A percentile compares a stretch with the other conserved stretches of the same genome.
Evolutionary conservation across 2,329 filamentous ascomycete genomes (phyloP).

Genomic region (Rhytidhysteron rufulum): DNA sequence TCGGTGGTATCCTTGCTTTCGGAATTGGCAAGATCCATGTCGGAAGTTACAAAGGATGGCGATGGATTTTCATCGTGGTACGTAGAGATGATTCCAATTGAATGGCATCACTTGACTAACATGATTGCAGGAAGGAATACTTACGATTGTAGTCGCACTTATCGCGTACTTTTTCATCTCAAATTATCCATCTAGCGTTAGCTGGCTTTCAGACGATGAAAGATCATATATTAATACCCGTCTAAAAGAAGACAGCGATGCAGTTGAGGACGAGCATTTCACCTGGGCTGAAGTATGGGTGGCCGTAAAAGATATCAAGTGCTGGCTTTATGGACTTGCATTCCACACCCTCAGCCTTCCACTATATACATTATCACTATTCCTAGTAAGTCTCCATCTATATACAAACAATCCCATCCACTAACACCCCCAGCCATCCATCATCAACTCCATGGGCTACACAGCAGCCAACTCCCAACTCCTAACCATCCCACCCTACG

Average conservation of each 20-base stretch:
- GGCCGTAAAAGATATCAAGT: conserved; percentile 50
- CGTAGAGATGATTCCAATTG: not conserved
- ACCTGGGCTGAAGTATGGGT: conserved; percentile 62
- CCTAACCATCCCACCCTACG: conserved; percentile 45
- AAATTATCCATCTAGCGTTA: conserved; percentile 60
- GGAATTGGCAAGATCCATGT: conserved; percentile 58
- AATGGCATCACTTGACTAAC: conserved; percentile 10
- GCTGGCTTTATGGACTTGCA: conserved; percentile 60
- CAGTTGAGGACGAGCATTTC: conserved; percentile 65
- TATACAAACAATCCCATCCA: not conserved
- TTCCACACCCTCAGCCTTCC: conserved; percentile 69
- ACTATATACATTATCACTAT: conserved; percentile 35
- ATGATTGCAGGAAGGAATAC: conserved; percentile 26
- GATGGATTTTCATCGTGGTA: conserved; percentile 41
- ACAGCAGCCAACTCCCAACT: conserved; percentile 40
- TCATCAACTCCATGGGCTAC: conserved; percentile 43
- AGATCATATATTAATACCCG: conserved; percentile 58
- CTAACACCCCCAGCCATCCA: conserved; percentile 48
- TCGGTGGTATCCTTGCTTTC: conserved; percentile 58
- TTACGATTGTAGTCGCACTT: conserved; percentile 31
- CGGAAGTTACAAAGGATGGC: conserved; percentile 40
- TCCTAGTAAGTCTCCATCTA: conserved; percentile 43
- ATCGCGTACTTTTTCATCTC: conserved; percentile 57
- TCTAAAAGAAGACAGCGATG: conserved; percentile 65
- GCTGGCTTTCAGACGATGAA: conserved; percentile 52